phyloP scores from a whole-genome alignment of 805 yeast genomes.

The Yamadazyma insecticola region DNA sequence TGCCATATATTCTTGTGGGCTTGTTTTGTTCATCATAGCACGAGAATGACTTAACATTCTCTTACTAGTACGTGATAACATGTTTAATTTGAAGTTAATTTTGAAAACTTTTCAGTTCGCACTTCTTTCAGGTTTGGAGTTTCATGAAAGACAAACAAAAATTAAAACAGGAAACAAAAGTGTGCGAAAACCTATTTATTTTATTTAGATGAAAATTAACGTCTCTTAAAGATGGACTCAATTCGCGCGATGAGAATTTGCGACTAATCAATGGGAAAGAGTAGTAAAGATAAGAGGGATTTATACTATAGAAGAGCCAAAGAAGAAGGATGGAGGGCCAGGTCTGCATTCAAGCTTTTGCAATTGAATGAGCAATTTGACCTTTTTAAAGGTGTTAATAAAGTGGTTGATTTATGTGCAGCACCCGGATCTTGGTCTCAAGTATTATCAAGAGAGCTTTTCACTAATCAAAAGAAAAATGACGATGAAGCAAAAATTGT shows the following conservation, averaged over 20 bases:
- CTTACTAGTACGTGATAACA: too few species aligned
- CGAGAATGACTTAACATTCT: too few species aligned
- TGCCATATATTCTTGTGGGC: constrained; percentile 31
- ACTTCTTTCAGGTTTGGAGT: too few species aligned
- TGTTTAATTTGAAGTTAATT: too few species aligned
- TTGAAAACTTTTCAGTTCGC: too few species aligned
- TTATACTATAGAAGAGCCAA: constrained; percentile 89
- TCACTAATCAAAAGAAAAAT: constrained; percentile 30
- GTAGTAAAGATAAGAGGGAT: constrained; percentile 92
- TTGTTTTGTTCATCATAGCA: background rate
- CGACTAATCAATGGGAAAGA: constrained; percentile 78
- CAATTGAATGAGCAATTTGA: constrained; percentile 90
- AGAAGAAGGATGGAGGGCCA: constrained; percentile 96
- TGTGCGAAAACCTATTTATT: too few species aligned
- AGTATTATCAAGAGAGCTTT: constrained; percentile 72
- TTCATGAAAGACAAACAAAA: too few species aligned
- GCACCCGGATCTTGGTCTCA: constrained; percentile 99
- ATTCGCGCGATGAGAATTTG: constrained; percentile 2
- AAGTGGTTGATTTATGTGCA: constrained; percentile 96
- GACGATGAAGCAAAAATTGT: constrained; percentile 62
- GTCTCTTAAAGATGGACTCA: too few species aligned
- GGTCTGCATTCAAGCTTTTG: constrained; percentile 90
- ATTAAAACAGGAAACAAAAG: too few species aligned
- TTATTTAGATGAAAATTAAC: too few species aligned
- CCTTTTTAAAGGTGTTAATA: constrained; percentile 61